Evolutionary conservation across 352 stramenopile genomes (phyloP).

Genomic region (Globisporangium perplexum): DNA sequence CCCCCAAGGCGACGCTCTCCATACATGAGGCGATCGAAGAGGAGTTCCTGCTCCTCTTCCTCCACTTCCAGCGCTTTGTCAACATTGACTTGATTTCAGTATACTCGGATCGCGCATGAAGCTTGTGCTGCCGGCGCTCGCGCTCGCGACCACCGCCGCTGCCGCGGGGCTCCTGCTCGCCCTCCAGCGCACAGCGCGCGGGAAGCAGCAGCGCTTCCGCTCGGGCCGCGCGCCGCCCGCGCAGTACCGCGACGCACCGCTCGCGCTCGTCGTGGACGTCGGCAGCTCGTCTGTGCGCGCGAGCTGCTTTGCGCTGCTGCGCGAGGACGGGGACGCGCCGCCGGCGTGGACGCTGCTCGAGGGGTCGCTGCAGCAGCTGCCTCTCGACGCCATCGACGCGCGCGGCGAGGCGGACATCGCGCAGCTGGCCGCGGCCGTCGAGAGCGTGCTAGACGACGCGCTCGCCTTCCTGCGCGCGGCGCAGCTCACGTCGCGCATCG

Average conservation of each 20-base stretch:
- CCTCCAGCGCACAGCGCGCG: not conserved
- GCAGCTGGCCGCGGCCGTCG: conserved; percentile 38
- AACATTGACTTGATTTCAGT: too few species aligned
- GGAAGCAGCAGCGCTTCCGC: not conserved
- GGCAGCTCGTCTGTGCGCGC: conserved; percentile 68
- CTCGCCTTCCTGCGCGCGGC: conserved; percentile 43
- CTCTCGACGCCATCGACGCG: conserved; percentile 34
- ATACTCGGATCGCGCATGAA: not conserved
- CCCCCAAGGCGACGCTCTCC: too few species aligned
- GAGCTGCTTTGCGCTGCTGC: conserved; percentile 57
- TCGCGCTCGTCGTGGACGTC: not conserved
- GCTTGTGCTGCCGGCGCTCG: not conserved
- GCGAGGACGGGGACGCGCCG: not conserved
- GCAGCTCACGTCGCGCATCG: conserved; percentile 36
- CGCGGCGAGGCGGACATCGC: conserved; percentile 54
- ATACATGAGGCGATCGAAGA: too few species aligned
- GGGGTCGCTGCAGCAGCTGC: conserved; percentile 62
- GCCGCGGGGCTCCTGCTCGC: not conserved
- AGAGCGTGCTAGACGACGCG: conserved; percentile 39
- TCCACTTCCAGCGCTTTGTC: too few species aligned
- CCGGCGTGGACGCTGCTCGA: conserved; percentile 46
- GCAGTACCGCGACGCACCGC: conserved; percentile 35
- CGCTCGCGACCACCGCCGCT: not conserved
- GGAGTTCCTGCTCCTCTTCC: too few species aligned
- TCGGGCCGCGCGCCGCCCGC: conserved; percentile 19